Base-by-base conservation (phyloP, 2,329 filamentous ascomycete species). In the Lachnellula hyalina region DNA sequence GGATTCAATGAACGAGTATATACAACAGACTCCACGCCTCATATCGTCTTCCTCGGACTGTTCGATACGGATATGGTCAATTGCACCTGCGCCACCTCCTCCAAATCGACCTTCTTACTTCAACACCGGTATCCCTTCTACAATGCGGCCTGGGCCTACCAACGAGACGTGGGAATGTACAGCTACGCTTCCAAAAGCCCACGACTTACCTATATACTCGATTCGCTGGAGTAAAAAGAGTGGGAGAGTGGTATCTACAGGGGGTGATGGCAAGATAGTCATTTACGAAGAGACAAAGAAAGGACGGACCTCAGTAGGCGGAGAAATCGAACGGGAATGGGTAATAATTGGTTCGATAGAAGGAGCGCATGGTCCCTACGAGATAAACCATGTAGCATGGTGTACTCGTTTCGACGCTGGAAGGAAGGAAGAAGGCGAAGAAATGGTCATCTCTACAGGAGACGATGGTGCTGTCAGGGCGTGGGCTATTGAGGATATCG, bases 301-400 rank as follows among this genome's bases (percentile, higher is more conserved):
- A 55, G 64, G 54, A 55, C 62, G 28, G 63, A 68, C 17, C 51
- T 63, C 54, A 2, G 62, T 67, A 14, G 63, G 66, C 2, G 65
- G 63, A 15, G 64, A 47, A 4, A 59, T 67, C 8, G 65, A 66
- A 45, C 81, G 79, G 1, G 78, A 81, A 56, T 97, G 94, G 94
- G 76, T 78, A 6, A 72, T 93, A 3, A 67, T 96, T 15, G 82
- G 84, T 0, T 80, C 81, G n/a, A 68, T 88, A 1, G 78, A 86
- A 47, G 86, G 85, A 35, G 89, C 86, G 2, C 94, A 99, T 70
- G 92, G 90, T 0, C 89, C 95, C 2, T 96, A 93, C 67, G 94
- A 99, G 73, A 80, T 97, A 60, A 99, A 99, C 67, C 91, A 96
- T 71, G 81, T 94, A 48, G 84, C 83, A 2, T 99, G 94, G 94